These are phyloP conservation scores for Coprinopsis strossmayeri DNA, from an alignment of 768 basidiomycete species.

Conservation along the genomic window DNA sequence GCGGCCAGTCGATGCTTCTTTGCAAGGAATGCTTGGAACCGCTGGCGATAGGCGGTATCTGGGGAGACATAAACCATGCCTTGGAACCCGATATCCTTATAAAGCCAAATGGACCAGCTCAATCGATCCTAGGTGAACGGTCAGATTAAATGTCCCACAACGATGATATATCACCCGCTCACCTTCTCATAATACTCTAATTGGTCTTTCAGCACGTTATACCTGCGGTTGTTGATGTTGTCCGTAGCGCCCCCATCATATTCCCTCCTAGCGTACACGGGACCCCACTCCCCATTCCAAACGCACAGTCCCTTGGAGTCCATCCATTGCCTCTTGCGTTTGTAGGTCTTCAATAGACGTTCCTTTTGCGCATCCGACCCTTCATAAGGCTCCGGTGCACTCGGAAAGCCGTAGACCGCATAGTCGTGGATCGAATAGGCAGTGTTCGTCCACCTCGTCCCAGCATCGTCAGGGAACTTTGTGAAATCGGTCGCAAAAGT, in stretches of 20 bases:
- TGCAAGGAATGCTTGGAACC: constrained; percentile 58
- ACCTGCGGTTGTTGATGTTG: constrained; percentile 58
- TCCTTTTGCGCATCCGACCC: constrained; percentile 45
- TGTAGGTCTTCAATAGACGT: constrained; percentile 47
- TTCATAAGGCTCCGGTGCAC: constrained; percentile 51
- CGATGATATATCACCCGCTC: constrained; percentile 3
- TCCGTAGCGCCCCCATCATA: constrained; percentile 59
- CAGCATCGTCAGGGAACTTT: constrained; percentile 52
- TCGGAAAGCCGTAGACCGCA: constrained; percentile 64
- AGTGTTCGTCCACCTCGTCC: constrained; percentile 57
- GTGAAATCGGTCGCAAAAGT: constrained; percentile 78
- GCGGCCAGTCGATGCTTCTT: constrained; percentile 72
- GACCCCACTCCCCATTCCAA: constrained; percentile 85
- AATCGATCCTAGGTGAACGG: constrained; percentile 51
- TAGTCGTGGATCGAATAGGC: constrained; percentile 81
- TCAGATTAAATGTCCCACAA: background rate
- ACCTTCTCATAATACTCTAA: constrained; percentile 64
- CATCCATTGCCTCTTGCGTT: constrained; percentile 74
- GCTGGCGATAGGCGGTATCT: constrained; percentile 63
- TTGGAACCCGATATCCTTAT: constrained; percentile 79
- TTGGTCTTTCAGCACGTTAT: constrained; percentile 66
- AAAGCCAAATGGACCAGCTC: constrained; percentile 84
- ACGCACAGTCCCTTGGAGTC: constrained; percentile 56
- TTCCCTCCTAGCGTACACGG: constrained; percentile 64
- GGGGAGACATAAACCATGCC: constrained; percentile 72